phyloP scores from a whole-genome alignment of 805 yeast species.

The Cyberlindnera subsufficiens region DNA sequence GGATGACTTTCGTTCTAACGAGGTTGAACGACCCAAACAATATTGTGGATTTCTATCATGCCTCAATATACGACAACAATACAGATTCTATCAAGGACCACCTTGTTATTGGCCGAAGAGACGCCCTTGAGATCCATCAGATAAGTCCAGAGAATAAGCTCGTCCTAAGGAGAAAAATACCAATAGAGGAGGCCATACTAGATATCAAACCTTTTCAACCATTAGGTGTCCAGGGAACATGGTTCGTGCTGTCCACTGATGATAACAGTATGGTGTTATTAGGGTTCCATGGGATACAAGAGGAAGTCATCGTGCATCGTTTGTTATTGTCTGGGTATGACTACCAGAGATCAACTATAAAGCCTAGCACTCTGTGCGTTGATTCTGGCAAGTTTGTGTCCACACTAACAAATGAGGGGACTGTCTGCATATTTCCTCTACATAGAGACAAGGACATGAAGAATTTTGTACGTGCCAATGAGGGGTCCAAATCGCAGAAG shows the following conservation, averaged over 20 bases:
- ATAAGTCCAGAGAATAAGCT: neutral
- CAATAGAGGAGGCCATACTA: conserved; percentile 11
- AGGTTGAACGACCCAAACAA: conserved; percentile 8
- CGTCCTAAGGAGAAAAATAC: conserved; percentile 7
- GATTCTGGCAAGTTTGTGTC: conserved; percentile 10
- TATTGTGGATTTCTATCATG: conserved; percentile 5
- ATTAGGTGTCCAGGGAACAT: conserved; percentile 3
- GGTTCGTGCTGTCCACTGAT: conserved; percentile 14
- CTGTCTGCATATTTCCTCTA: conserved; percentile 7
- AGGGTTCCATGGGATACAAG: conserved; percentile 12
- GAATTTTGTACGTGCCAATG: conserved; percentile 13
- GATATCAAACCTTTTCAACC: conserved; percentile 12
- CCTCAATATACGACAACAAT: conserved; percentile 4
- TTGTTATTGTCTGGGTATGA: neutral
- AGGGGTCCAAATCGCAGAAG: neutral
- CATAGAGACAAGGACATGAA: conserved; percentile 8
- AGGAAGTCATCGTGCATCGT: conserved; percentile 7
- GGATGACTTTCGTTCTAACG: conserved; percentile 10
- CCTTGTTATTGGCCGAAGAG: conserved; percentile 13
- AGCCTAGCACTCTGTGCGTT: conserved; percentile 10
- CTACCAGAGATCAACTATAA: conserved; percentile 1
- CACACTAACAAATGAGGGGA: conserved; percentile 16
- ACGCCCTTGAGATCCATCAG: conserved; percentile 10
- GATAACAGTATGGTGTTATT: conserved; percentile 11
- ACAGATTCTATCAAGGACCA: conserved; percentile 2